These are phyloP conservation scores for Tolypocladium capitatum DNA, from an alignment of 2,329 filamentous ascomycete species.

Conservation along the genomic window DNA sequence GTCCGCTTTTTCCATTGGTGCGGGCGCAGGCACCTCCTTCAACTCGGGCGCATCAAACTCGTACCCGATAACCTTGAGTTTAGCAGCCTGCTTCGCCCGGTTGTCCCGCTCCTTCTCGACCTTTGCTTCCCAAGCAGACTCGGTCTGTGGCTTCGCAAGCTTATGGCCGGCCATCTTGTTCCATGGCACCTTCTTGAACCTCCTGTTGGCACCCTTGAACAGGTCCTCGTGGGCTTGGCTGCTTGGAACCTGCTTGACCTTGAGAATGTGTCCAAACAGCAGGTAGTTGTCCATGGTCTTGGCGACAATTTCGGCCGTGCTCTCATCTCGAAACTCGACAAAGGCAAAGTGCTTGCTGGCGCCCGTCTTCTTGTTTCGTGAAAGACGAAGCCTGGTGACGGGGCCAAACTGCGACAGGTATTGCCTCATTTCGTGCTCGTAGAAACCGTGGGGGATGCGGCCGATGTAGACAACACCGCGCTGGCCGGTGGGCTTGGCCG, in stretches of 20 bases:
- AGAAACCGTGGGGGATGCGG: constrained; percentile 87
- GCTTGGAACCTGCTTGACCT: constrained; percentile 65
- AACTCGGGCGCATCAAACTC: constrained; percentile 63
- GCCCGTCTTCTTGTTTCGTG: constrained; percentile 84
- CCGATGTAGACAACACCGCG: constrained; percentile 82
- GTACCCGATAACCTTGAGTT: constrained; percentile 71
- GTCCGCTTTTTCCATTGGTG: constrained; percentile 21
- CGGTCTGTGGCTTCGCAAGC: constrained; percentile 58
- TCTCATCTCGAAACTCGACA: constrained; percentile 73
- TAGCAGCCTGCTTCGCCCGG: constrained; percentile 54
- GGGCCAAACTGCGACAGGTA: constrained; percentile 92
- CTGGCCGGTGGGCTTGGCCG: constrained; percentile 32
- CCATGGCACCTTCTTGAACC: constrained; percentile 80
- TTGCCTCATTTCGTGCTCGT: constrained; percentile 84
- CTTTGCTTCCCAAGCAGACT: constrained; percentile 66
- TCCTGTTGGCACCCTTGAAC: constrained; percentile 81
- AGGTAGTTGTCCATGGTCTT: constrained; percentile 98
- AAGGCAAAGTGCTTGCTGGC: constrained; percentile 90
- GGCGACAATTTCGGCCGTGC: constrained; percentile 73
- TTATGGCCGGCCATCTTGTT: constrained; percentile 71
- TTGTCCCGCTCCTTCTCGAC: constrained; percentile 60
- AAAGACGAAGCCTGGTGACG: constrained; percentile 66
- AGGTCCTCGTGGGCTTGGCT: constrained; percentile 69
- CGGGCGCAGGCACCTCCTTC: constrained; percentile 39
- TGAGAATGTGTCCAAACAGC: constrained; percentile 85